phyloP scores from a whole-genome alignment of 1,284 basidiomycete genomes.

The Xanthoconium separans region DNA sequence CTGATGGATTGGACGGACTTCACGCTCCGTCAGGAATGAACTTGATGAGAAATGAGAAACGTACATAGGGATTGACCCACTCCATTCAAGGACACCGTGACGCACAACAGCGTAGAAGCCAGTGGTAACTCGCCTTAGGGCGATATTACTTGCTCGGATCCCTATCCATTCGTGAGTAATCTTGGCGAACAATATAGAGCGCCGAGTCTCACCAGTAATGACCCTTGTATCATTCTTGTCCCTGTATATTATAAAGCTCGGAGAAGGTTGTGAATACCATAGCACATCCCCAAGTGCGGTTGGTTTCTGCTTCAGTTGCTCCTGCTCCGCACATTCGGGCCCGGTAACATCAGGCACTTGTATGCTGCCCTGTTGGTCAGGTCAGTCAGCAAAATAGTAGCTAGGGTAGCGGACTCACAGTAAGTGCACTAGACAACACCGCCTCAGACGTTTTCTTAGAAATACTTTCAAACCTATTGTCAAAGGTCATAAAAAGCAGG shows the following conservation, averaged over 20 bases:
- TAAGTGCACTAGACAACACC: background rate
- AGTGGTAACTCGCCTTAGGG: background rate
- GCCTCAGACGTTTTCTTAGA: too few species aligned
- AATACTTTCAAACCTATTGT: too few species aligned
- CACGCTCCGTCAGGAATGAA: background rate
- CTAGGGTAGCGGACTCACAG: background rate
- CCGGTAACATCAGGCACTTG: background rate
- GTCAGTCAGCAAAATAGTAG: background rate
- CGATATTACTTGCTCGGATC: background rate
- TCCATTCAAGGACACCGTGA: background rate
- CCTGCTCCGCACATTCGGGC: background rate
- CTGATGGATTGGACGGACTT: background rate
- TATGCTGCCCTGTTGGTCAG: background rate
- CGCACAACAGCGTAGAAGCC: background rate
- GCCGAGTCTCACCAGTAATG: too few species aligned
- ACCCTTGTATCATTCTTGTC: background rate
- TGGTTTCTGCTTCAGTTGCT: background rate
- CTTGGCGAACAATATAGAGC: too few species aligned
- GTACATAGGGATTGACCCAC: background rate
- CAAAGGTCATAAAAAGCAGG: too few species aligned
- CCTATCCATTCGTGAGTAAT: background rate
- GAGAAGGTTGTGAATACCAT: background rate
- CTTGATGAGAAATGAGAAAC: background rate
- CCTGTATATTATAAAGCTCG: background rate
- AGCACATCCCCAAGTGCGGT: background rate